Conservation (phyloP, 2,329 filamentous ascomycete genomes). For the Apiospora kogelbergensis region DNA sequence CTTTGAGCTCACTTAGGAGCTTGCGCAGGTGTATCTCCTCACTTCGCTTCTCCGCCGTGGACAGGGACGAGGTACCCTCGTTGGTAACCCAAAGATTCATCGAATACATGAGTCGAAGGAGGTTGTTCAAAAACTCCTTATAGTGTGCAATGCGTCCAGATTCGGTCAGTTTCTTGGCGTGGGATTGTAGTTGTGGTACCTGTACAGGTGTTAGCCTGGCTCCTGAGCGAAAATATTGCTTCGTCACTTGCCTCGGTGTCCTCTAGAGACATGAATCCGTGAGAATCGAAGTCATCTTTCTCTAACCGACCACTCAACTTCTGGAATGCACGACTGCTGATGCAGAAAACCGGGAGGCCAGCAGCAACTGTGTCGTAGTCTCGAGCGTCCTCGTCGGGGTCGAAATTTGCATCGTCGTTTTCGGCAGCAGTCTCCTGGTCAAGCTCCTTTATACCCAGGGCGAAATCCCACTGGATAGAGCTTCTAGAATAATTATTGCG, state of each 20-base stretch:
- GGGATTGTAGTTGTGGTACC: slow-evolving; percentile 55
- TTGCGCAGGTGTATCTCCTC: slow-evolving; percentile 12
- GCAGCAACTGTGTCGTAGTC: slow-evolving; percentile 59
- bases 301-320: slow-evolving; percentile 55
- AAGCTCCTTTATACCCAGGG: slow-evolving; percentile 51
- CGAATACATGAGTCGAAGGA: slow-evolving; percentile 46
- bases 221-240: background rate
- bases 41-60: background rate
- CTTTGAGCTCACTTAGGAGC: slow-evolving; percentile 16
- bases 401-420: slow-evolving; percentile 53
- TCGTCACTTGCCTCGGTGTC: slow-evolving; percentile 48
- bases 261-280: slow-evolving; percentile 49
- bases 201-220: background rate
- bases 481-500: slow-evolving; percentile 1
- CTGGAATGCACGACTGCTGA: slow-evolving; percentile 63
- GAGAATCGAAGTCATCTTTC: slow-evolving; percentile 43
- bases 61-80: background rate
- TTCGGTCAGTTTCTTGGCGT: slow-evolving; percentile 59
- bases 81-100: slow-evolving; percentile 24
- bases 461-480: slow-evolving; percentile 59
- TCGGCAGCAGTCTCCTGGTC: slow-evolving; percentile 53
- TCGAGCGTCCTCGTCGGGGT: slow-evolving; percentile 52
- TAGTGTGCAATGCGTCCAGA: slow-evolving; percentile 36
- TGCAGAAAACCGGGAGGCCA: slow-evolving; percentile 62
- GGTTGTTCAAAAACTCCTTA: slow-evolving; percentile 49